Evolutionary conservation across 257 asterid species (phyloP).

Genomic region (Verbascum thapsus): DNA sequence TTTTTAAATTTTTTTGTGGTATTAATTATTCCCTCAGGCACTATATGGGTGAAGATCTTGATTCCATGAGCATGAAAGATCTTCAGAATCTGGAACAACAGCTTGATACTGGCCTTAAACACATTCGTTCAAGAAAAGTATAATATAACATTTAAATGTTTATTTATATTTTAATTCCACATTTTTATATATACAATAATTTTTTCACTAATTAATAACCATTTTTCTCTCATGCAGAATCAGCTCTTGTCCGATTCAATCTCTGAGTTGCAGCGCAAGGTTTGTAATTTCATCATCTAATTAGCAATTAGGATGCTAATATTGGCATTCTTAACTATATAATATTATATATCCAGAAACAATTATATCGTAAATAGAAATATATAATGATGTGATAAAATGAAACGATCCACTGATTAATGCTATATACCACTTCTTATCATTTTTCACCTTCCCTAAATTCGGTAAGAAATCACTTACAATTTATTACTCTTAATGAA

Average conservation of each 20-base stretch:
- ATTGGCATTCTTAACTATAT: not conserved
- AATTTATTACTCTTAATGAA: too few relatives aligned
- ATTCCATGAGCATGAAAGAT: conserved; percentile 52
- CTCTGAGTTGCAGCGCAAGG: conserved; percentile 80
- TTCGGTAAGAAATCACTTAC: too few relatives aligned
- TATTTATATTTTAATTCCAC: too few relatives aligned
- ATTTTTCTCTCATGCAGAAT: conserved; percentile 44
- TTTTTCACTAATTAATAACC: not conserved
- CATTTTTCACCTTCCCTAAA: too few relatives aligned
- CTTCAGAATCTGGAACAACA: conserved; percentile 72
- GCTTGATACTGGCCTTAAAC: conserved; percentile 56
- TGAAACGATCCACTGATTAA: too few relatives aligned
- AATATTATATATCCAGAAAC: too few relatives aligned
- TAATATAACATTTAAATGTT: not conserved
- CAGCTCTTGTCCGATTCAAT: conserved; percentile 79
- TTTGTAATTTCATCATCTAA: conserved; percentile 21
- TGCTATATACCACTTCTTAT: too few relatives aligned
- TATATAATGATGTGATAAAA: too few relatives aligned
- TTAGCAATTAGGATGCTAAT: not conserved
- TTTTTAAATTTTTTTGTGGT: not conserved
- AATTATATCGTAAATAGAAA: too few relatives aligned
- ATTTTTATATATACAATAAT: not conserved
- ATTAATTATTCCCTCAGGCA: conserved; percentile 38
- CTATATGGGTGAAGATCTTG: conserved; percentile 65
- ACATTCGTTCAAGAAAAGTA: conserved; percentile 62